Conservation (phyloP, 1,284 basidiomycete species). For the Leccinum variabile region DNA sequence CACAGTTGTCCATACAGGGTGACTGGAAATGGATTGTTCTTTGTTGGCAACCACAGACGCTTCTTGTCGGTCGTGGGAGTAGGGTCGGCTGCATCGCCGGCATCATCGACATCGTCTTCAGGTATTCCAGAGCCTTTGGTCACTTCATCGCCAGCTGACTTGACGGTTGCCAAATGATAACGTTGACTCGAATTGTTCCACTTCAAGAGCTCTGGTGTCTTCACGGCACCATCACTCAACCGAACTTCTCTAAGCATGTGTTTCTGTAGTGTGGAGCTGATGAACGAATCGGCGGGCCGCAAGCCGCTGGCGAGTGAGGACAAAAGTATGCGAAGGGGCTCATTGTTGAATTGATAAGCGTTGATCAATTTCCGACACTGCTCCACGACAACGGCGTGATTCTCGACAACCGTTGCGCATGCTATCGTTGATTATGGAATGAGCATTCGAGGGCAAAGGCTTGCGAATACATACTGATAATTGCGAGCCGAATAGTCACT, state of each 20-base stretch:
- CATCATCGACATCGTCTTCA: slow-evolving; percentile 35
- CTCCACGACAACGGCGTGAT: slow-evolving; percentile 63
- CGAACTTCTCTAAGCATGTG: slow-evolving; percentile 78
- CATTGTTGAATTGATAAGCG: slow-evolving; percentile 77
- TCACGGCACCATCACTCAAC: slow-evolving; percentile 60
- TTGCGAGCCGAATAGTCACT: slow-evolving; percentile 68
- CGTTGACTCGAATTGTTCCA: slow-evolving; percentile 59
- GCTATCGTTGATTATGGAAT: slow-evolving; percentile 44
- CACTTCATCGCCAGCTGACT: slow-evolving; percentile 29
- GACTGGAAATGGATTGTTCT: slow-evolving; percentile 72
- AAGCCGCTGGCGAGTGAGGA: slow-evolving; percentile 70
- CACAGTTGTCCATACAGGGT: slow-evolving; percentile 88
- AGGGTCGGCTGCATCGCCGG: slow-evolving; percentile 17
- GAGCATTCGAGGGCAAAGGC: neutral
- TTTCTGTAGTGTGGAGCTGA: slow-evolving; percentile 76
- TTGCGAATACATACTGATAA: slow-evolving; percentile 57
- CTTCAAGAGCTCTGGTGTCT: slow-evolving; percentile 55
- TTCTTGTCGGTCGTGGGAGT: slow-evolving; percentile 33
- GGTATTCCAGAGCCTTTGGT: slow-evolving; percentile 25
- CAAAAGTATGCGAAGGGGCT: slow-evolving; percentile 73
- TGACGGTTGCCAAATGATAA: slow-evolving; percentile 41
- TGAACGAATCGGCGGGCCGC: slow-evolving; percentile 70
- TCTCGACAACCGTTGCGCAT: slow-evolving; percentile 61
- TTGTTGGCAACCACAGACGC: slow-evolving; percentile 54
- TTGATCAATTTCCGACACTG: slow-evolving; percentile 73